These are phyloP conservation scores for Aspergillus eucalypticola DNA, from an alignment of 2,329 filamentous ascomycete genomes.

Conservation along the genomic window DNA sequence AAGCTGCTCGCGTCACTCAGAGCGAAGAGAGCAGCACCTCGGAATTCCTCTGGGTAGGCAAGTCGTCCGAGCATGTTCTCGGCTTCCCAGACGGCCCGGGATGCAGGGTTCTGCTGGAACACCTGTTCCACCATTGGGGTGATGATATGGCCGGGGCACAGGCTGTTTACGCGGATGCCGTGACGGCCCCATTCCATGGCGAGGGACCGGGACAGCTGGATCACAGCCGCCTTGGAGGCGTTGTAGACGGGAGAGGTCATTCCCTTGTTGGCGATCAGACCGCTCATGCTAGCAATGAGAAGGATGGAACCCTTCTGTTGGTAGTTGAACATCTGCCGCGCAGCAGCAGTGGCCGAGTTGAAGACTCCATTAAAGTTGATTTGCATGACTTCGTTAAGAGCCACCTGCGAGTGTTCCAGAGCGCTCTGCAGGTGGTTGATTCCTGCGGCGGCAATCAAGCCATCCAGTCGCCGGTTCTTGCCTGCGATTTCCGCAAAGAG, in stretches of 20 bases:
- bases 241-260: slow-evolving; percentile 51
- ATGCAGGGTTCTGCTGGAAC: slow-evolving; percentile 72
- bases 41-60: slow-evolving; percentile 59
- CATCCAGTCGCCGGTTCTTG: slow-evolving; percentile 40
- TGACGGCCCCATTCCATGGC: slow-evolving; percentile 56
- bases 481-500: slow-evolving; percentile 38
- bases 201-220: slow-evolving; percentile 53
- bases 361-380: slow-evolving; percentile 55
- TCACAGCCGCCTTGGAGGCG: slow-evolving; percentile 56
- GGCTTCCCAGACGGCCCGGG: slow-evolving; percentile 43
- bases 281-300: slow-evolving; percentile 55
- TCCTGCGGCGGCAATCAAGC: slow-evolving; percentile 45
- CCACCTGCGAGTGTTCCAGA: slow-evolving; percentile 43
- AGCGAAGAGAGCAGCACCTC: slow-evolving; percentile 67
- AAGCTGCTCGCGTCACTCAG: slow-evolving; percentile 68
- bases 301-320: slow-evolving; percentile 53
- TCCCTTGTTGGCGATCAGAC: slow-evolving; percentile 52
- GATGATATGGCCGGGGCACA: slow-evolving; percentile 57
- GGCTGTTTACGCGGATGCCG: slow-evolving; percentile 56
- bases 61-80: slow-evolving; percentile 57
- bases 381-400: slow-evolving; percentile 46
- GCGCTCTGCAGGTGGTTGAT: slow-evolving; percentile 46
- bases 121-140: slow-evolving; percentile 78
- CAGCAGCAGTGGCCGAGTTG: slow-evolving; percentile 49
- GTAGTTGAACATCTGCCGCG: slow-evolving; percentile 51